Base-by-base conservation (phyloP, 2,329 filamentous ascomycete genomes). In the Scytalidium lignicola region DNA sequence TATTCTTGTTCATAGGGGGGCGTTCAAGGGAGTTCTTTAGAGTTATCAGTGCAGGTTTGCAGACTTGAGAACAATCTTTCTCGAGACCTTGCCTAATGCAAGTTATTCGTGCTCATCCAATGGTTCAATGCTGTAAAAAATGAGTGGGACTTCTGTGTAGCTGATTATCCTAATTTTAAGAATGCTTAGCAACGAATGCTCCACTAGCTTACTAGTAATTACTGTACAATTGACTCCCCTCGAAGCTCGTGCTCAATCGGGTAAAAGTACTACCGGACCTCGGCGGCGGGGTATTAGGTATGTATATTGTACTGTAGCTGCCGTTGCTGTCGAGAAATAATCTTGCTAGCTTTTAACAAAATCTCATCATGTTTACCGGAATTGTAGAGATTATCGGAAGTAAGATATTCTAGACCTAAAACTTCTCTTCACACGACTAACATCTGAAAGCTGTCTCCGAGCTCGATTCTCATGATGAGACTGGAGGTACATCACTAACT, bases 361-460 rank as follows among this genome's bases (percentile, higher is more conserved):
- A 37, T 37, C n/a, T 17, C 47, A 53, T 44, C 39, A 97, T 99
- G 93, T 97, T 99, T 65, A 97, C 93, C 50, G 93, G 93, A 59
- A 87, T 96, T 54, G 88, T 96, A 48, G 90, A 96, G 72, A 86
- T 86, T 54, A 86, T 97, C 56, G 93, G 93, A 74, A 91, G 92
- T 95, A 74, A 71, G 84, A 74, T 50, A 45, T 15, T 26, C 39
- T 45, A 22, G 20, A 26, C 44, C 28, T 21, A 12, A 42, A 21
- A 18, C 23, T 48, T 20, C 18, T 28, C 47, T 49, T 48, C 48
- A 50, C 22, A 37, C 46, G 46, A 37, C 49, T 46, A 41, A 51
- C 44, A 47, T 42, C 53, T 44, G 51, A 50, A 68, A 96, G 92
- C 87, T 65, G 85, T 97, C 70, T 85, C 88, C 67, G 79, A 85